Evolutionary conservation across 1,139 yeast species (phyloP).

Genomic region (Geotrichum cucujoidarum): DNA sequence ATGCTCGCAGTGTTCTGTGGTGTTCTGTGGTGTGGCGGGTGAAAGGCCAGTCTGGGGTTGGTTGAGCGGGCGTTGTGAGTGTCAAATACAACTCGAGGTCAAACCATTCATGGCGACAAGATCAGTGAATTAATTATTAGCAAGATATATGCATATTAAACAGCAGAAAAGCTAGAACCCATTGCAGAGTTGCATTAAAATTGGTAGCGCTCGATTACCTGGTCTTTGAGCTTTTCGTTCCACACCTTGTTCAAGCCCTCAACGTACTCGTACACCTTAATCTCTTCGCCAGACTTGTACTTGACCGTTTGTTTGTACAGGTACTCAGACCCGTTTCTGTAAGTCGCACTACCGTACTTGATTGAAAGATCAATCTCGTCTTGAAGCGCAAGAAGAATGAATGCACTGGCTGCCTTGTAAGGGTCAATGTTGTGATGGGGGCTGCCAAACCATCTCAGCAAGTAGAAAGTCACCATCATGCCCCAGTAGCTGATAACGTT

Average conservation of each 20-base stretch:
- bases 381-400: conserved; percentile 53
- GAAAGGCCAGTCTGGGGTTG: too few relatives aligned
- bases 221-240: conserved; percentile 67
- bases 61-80: conserved; percentile 6
- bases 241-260: conserved; percentile 53
- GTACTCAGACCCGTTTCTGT: conserved; percentile 59
- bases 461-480: conserved; percentile 74
- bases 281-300: conserved; percentile 51
- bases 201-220: conserved; percentile 45
- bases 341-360: conserved; percentile 74
- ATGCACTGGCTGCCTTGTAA: conserved; percentile 84
- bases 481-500: conserved; percentile 77
- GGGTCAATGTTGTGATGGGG: conserved; percentile 87
- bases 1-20: too few relatives aligned
- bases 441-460: conserved; percentile 80
- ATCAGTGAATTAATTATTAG: background rate
- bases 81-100: conserved; percentile 3
- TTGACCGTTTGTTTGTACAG: conserved; percentile 48
- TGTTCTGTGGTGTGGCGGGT: too few relatives aligned
- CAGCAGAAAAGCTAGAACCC: too few relatives aligned
- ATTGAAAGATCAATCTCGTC: conserved; percentile 45
- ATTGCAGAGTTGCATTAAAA: conserved; percentile 22
- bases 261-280: conserved; percentile 59
- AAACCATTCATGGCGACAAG: background rate
- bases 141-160: background rate